Conservation (phyloP, 2,329 filamentous ascomycete species). For the Aspergillus sojae region DNA sequence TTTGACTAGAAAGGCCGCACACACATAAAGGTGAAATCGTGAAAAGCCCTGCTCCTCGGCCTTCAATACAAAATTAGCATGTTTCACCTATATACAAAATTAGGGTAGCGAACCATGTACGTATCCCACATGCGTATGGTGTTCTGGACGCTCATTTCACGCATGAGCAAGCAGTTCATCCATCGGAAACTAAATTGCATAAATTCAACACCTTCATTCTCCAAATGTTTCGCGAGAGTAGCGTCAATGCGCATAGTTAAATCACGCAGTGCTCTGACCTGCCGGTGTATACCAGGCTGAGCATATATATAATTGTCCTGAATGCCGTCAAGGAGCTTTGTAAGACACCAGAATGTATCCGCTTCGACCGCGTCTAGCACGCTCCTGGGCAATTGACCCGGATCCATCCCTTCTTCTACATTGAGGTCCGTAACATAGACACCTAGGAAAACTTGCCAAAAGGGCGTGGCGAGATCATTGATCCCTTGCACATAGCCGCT, state of each 20-base stretch:
- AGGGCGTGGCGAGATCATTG: conserved; percentile 95
- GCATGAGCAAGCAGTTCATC: conserved; percentile 99
- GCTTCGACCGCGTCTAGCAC: conserved; percentile 97
- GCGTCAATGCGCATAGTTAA: conserved; percentile 88
- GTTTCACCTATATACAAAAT: background rate
- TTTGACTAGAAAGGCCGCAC: conserved; percentile 95
- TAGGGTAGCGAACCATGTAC: conserved; percentile 70
- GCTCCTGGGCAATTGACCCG: conserved; percentile 84
- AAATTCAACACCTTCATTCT: conserved; percentile 91
- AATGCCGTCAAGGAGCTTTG: conserved; percentile 96
- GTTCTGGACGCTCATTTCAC: conserved; percentile 93
- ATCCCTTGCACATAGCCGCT: conserved; percentile 98
- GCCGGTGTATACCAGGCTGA: conserved; percentile 92
- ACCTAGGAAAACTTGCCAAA: conserved; percentile 96
- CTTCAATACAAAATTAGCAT: conserved; percentile 51
- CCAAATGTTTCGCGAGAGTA: conserved; percentile 81
- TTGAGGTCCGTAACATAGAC: conserved; percentile 93
- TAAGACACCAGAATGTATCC: conserved; percentile 97
- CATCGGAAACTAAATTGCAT: conserved; percentile 99
- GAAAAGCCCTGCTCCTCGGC: conserved; percentile 98
- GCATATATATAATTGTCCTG: conserved; percentile 99
- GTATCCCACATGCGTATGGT: conserved; percentile 99
- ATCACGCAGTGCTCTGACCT: conserved; percentile 85
- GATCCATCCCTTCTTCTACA: conserved; percentile 94
- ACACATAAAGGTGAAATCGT: conserved; percentile 97